These are phyloP conservation scores for Penicillium sp. DNA, from an alignment of 2,329 filamentous ascomycete genomes.

Conservation along the genomic window DNA sequence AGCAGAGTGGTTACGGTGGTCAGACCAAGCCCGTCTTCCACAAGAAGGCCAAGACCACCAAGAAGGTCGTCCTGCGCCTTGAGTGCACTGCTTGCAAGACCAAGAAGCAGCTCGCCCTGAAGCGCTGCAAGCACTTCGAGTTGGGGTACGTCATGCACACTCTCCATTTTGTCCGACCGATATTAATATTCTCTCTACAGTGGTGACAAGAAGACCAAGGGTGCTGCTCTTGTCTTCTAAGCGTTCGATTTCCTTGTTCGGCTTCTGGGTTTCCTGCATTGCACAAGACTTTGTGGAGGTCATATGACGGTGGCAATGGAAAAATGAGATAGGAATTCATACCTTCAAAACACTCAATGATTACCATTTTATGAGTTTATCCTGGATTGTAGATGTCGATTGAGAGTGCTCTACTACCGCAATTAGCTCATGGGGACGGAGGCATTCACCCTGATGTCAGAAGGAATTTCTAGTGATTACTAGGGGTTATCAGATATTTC, in stretches of 20 bases:
- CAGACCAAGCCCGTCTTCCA: constrained; percentile 99
- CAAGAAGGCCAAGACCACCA: constrained; percentile 99
- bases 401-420: too few relatives aligned
- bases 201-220: constrained; percentile 99
- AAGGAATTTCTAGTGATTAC: too few relatives aligned
- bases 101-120: constrained; percentile 95
- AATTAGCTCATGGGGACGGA: too few relatives aligned
- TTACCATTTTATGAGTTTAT: constrained; percentile 19
- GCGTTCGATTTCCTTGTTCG: constrained; percentile 47
- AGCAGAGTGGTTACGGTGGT: constrained; percentile 99
- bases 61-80: constrained; percentile 98
- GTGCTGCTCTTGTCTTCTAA: constrained; percentile 99
- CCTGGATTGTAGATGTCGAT: not conserved
- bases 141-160: constrained; percentile 67
- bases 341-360: constrained; percentile 35
- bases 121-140: constrained; percentile 99
- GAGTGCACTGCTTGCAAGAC: constrained; percentile 98
- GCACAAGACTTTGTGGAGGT: constrained; percentile 33
- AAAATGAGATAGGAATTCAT: constrained; percentile 42
- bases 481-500: too few relatives aligned
- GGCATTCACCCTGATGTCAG: too few relatives aligned
- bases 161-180: constrained; percentile 3
- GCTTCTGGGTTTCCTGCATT: constrained; percentile 41
- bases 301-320: constrained; percentile 40
- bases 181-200: constrained; percentile 53